phyloP scores from a whole-genome alignment of 2,329 filamentous ascomycete genomes.

The Xylariaceae sp. region DNA sequence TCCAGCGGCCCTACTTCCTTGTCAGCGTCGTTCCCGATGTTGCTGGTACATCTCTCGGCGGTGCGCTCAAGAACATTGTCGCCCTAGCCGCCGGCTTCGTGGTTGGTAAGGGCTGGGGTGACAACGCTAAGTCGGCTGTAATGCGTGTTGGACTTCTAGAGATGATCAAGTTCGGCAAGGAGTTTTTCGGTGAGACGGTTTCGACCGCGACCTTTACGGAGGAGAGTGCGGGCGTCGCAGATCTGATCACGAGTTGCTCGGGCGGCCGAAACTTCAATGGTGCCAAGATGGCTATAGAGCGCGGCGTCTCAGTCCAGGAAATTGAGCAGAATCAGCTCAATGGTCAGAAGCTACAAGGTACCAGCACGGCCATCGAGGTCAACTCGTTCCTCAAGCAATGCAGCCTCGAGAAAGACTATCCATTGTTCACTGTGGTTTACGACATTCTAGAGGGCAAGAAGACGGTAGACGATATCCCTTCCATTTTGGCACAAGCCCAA shows the following conservation, averaged over 20 bases:
- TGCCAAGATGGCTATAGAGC: slow-evolving; percentile 80
- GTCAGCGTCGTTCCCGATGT: slow-evolving; percentile 91
- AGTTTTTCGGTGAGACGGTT: slow-evolving; percentile 83
- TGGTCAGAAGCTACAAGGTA: slow-evolving; percentile 97
- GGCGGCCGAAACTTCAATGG: slow-evolving; percentile 93
- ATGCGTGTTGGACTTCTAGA: slow-evolving; percentile 95
- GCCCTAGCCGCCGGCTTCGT: slow-evolving; percentile 93
- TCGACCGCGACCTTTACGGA: slow-evolving; percentile 89
- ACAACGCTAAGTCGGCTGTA: slow-evolving; percentile 97
- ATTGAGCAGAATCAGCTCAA: slow-evolving; percentile 88
- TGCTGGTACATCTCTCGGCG: slow-evolving; percentile 91
- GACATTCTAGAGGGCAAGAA: slow-evolving; percentile 73
- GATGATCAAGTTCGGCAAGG: slow-evolving; percentile 93
- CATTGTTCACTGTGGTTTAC: slow-evolving; percentile 86
- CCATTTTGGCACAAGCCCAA: slow-evolving; percentile 47
- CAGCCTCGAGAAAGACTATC: slow-evolving; percentile 77
- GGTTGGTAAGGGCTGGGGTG: slow-evolving; percentile 92
- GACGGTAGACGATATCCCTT: slow-evolving; percentile 76
- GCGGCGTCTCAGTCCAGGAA: slow-evolving; percentile 75
- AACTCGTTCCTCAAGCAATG: slow-evolving; percentile 80
- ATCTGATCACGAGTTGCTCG: slow-evolving; percentile 90
- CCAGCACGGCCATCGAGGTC: slow-evolving; percentile 85
- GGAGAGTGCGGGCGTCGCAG: slow-evolving; percentile 89
- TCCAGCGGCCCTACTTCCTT: slow-evolving; percentile 97
- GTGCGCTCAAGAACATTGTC: slow-evolving; percentile 95